Percentiles rank a stretch among this genome's conserved stretches.
Evolutionary conservation across 441 rosid species (phyloP).

Genomic region (Gossypium davidsonii): DNA sequence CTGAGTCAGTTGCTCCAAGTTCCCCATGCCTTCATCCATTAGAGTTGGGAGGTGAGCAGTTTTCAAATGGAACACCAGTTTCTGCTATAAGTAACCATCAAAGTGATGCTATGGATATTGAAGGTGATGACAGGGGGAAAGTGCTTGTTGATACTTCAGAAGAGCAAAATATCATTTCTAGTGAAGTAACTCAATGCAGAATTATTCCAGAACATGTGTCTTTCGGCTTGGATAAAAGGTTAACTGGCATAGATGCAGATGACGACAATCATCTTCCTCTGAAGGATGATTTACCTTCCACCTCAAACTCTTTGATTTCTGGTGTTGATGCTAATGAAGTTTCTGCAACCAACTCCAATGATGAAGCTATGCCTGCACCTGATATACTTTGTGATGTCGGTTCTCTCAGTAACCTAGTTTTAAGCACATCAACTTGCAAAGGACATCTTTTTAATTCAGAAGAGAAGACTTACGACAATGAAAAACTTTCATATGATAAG

Average conservation of each 20-base stretch:
- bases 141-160: slow-evolving; percentile 28
- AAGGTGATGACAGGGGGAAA: slow-evolving; percentile 24
- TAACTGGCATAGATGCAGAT: slow-evolving; percentile 21
- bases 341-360: slow-evolving; percentile 29
- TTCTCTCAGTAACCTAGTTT: slow-evolving; percentile 20
- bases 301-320: slow-evolving; percentile 26
- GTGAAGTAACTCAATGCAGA: slow-evolving; percentile 20
- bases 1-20: slow-evolving; percentile 27
- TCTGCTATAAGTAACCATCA: slow-evolving; percentile 22
- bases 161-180: slow-evolving; percentile 26
- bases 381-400: slow-evolving; percentile 32
- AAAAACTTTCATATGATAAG: slow-evolving; percentile 25
- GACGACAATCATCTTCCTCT: slow-evolving; percentile 16
- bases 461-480: slow-evolving; percentile 30
- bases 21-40: slow-evolving; percentile 16
- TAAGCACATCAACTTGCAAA: slow-evolving; percentile 13
- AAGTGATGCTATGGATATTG: slow-evolving; percentile 25
- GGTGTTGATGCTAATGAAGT: slow-evolving; percentile 27
- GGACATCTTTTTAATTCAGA: slow-evolving; percentile 20
- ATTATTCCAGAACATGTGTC: slow-evolving; percentile 26
- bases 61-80: slow-evolving; percentile 25
- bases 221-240: slow-evolving; percentile 19
- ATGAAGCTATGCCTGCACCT: slow-evolving; percentile 32
- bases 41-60: slow-evolving; percentile 31
- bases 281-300: slow-evolving; percentile 28